Evolutionary conservation across 306 rosid genomes (phyloP).

Genomic region (Lotus japonicus): DNA sequence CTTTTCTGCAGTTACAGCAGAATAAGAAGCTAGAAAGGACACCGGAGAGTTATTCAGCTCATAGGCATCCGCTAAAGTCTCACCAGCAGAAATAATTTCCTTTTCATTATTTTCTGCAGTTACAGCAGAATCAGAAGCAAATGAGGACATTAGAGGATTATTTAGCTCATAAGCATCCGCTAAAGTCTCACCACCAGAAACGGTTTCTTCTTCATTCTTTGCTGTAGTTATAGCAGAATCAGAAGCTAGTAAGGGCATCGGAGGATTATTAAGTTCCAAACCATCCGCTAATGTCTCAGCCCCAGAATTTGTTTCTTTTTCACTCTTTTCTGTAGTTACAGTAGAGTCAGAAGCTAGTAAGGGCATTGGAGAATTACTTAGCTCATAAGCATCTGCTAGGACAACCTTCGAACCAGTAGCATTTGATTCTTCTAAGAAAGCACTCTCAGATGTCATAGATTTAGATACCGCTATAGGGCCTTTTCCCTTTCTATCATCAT

Average conservation of each 20-base stretch:
- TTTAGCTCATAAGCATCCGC: no score
- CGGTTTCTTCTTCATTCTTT: not conserved
- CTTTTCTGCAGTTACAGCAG: not conserved
- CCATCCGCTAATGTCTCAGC: not conserved
- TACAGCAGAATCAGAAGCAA: constrained; percentile 9
- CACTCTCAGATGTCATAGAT: constrained; percentile 13
- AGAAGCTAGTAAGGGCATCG: not conserved
- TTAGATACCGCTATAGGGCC: not conserved
- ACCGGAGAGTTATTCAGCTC: not conserved
- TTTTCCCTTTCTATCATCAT: not conserved
- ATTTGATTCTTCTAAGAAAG: not conserved
- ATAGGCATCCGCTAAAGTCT: not conserved
- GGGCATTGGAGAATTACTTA: not conserved
- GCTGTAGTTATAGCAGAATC: constrained; percentile 1
- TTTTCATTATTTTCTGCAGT: not conserved
- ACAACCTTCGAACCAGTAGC: constrained; percentile 4
- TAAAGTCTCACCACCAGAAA: not conserved
- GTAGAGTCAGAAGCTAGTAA: constrained; percentile 6
- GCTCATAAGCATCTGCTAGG: not conserved
- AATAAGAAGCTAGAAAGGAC: constrained; percentile 2
- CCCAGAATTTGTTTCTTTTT: not conserved
- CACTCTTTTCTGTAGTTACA: not conserved
- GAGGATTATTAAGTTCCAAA: not conserved
- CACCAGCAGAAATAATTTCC: no score
- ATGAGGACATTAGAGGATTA: constrained; percentile 3